Evolutionary conservation across 2,329 filamentous ascomycete genomes (phyloP), one percentile per base, ranked within the genome.

Genomic region (Magnaporthiopsis incrustans): DNA sequence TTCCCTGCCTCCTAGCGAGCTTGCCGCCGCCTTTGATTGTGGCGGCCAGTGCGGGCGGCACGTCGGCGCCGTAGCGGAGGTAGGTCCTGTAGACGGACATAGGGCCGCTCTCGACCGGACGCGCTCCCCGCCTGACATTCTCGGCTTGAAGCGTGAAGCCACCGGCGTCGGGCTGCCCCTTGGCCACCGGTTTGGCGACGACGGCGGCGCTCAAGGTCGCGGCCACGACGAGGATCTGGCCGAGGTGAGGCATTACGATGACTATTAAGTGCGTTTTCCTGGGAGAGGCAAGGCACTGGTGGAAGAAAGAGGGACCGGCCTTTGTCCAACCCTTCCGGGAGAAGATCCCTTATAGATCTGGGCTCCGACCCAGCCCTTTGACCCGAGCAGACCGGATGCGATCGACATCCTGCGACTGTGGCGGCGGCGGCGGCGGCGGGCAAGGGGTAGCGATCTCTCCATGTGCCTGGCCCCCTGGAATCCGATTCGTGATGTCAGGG

Each of bases 71-170:
- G 58, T 74, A 77, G 70, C 78, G 78, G 66, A 63, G 64, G 69
- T 78, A 77, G 44, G 71, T 71, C 63, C 71, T 73, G 69, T 74
- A 74, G 27, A 78, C 69, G 1, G 74, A 73, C 7, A 72, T 64
- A 11, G 73, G 73, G 7, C 76, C 77, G 63, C 69, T 72, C 63
- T 3, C 2, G 2, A n/a, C 12, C 2, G n/a, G 22, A 4, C n/a
- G 2, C 22, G 26, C 32, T 7, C 33, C 32, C 15, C 44, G 44
- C 44, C 44, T 22, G 18, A 22, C 22, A 6, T 22, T 22, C 4
- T n/a, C 1, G 22, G 44, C 44, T 8, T 18, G 15, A 1, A 60
- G n/a, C 2, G 59, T 25, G 26, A 25, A 25, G 59, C 59, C 32
- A 11, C 25, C 59, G 59, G 33, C 59, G 12, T 25, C 33, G 38